These are phyloP conservation scores for Kwoniella dendrophila DNA, from an alignment of 768 basidiomycete genomes.

Conservation along the genomic window DNA sequence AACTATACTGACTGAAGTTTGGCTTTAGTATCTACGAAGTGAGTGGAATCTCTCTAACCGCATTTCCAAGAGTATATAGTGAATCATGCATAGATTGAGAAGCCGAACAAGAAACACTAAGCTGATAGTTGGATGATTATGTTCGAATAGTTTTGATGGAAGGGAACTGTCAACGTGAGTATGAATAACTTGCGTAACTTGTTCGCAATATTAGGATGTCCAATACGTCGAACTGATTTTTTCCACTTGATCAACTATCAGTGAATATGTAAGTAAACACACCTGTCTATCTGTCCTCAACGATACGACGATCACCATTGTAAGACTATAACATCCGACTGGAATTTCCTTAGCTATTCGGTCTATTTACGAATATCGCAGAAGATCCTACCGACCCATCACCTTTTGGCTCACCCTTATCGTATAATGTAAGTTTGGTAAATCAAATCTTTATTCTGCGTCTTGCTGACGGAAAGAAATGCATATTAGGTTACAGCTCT, in stretches of 20 bases:
- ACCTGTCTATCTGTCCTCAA: neutral
- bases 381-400: slow-evolving; percentile 27
- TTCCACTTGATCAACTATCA: no score
- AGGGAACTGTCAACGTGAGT: slow-evolving; percentile 39
- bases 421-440: slow-evolving; percentile 29
- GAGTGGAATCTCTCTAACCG: neutral
- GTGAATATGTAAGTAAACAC: slow-evolving; percentile 24
- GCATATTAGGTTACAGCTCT: slow-evolving; percentile 31
- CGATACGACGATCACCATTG: neutral
- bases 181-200: no score
- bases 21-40: slow-evolving; percentile 6
- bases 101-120: neutral
- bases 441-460: no score
- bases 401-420: slow-evolving; percentile 27
- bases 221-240: no score
- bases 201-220: no score
- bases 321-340: no score
- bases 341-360: slow-evolving; percentile 30
- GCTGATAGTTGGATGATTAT: neutral
- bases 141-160: slow-evolving; percentile 29
- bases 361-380: slow-evolving; percentile 30
- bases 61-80: no score
- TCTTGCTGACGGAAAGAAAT: no score
- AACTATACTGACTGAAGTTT: no score
- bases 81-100: no score